Percentiles rank a stretch among this genome's conserved stretches.
phyloP scores from a whole-genome alignment of 148 eudicot species.

The Rhododendron molle region DNA sequence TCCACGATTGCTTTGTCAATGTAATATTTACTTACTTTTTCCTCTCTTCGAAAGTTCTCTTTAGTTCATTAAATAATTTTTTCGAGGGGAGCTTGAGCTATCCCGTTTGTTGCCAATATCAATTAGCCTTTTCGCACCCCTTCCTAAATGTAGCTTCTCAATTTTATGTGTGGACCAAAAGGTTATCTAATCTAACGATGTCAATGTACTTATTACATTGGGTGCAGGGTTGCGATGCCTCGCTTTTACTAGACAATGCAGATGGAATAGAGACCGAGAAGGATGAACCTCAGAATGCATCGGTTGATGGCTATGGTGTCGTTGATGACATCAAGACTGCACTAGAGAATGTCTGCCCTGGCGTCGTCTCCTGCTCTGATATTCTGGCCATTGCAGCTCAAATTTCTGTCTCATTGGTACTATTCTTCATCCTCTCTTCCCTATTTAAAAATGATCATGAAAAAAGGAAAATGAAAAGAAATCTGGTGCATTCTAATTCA shows the following conservation, averaged over 20 bases:
- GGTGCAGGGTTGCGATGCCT: slow-evolving; percentile 36
- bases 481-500: not conserved
- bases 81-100: too few species aligned
- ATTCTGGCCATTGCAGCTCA: slow-evolving; percentile 23
- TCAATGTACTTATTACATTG: not conserved
- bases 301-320: slow-evolving; percentile 24
- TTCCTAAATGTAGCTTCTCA: not conserved
- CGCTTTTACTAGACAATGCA: slow-evolving; percentile 27
- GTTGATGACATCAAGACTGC: slow-evolving; percentile 35
- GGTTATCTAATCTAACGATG: not conserved
- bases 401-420: slow-evolving; percentile 11
- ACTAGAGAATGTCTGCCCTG: slow-evolving; percentile 31
- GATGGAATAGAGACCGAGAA: slow-evolving; percentile 26
- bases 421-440: not conserved
- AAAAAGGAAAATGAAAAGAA: not conserved
- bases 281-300: slow-evolving; percentile 18
- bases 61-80: not conserved
- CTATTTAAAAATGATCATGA: not conserved
- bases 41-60: not conserved
- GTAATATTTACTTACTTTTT: not conserved
- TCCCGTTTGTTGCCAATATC: too few species aligned
- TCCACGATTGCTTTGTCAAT: slow-evolving; percentile 32
- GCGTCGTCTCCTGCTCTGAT: slow-evolving; percentile 39
- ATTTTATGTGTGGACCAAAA: not conserved
- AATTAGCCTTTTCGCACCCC: not conserved